Percentiles rank a stretch among this genome's conserved stretches.
These are phyloP conservation scores for Herpetomonas tarakana DNA, from an alignment of 208 protist genomes.

Conservation along the genomic window DNA sequence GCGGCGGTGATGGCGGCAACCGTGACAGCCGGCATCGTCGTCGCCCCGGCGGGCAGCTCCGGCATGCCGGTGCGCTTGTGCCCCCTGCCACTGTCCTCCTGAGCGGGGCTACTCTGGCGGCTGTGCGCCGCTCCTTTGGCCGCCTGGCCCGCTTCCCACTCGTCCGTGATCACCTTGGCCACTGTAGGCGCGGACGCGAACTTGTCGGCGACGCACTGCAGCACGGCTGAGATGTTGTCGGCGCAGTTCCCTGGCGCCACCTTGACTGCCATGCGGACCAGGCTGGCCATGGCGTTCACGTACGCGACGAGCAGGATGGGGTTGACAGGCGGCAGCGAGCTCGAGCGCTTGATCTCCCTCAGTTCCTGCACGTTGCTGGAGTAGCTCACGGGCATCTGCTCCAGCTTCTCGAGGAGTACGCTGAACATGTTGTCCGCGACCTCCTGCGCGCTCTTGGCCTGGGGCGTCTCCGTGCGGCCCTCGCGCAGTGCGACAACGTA, in stretches of 20 bases:
- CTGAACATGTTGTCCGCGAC: conserved; percentile 21
- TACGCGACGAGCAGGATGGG: conserved; percentile 42
- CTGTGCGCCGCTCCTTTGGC: background rate
- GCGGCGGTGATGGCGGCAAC: conserved; percentile 23
- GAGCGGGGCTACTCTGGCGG: background rate
- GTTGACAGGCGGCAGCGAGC: conserved; percentile 20
- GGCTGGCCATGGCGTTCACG: conserved; percentile 34
- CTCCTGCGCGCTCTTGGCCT: background rate
- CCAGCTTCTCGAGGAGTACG: conserved; percentile 40
- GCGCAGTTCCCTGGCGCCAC: conserved; percentile 11
- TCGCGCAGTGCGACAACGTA: conserved; percentile 57
- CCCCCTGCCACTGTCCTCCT: background rate
- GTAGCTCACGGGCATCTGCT: conserved; percentile 34
- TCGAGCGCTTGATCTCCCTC: conserved; percentile 30
- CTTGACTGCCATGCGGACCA: conserved; percentile 21
- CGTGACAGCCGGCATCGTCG: conserved; percentile 6
- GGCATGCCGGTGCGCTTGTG: background rate
- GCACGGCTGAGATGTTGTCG: conserved; percentile 22
- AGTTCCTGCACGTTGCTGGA: conserved; percentile 6
- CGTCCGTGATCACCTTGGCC: background rate
- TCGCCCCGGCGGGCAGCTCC: conserved; percentile 6
- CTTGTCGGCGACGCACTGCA: conserved; percentile 30
- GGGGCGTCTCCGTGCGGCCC: conserved; percentile 11
- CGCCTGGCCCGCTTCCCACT: background rate
- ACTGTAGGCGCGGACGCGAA: conserved; percentile 11